Evolutionary conservation across 306 rosid species (phyloP).

Genomic region (Lagenaria siceraria): DNA sequence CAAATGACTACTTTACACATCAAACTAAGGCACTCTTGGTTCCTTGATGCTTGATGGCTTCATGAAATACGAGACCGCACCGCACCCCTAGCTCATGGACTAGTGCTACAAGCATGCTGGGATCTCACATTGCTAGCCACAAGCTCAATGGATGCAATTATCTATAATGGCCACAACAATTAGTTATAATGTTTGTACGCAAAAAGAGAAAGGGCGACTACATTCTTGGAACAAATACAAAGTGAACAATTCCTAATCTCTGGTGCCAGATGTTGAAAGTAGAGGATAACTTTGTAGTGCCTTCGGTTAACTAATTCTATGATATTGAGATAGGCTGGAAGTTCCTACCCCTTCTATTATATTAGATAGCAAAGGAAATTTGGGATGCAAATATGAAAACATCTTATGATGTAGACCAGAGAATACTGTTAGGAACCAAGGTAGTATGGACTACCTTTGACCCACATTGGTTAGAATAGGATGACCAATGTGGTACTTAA

Average conservation of each 20-base stretch:
- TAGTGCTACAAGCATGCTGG: not conserved
- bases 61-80: not conserved
- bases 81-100: not conserved
- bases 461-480: too few relatives aligned
- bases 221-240: not conserved
- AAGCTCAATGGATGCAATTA: not conserved
- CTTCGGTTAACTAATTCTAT: not conserved
- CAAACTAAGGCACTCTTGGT: not conserved
- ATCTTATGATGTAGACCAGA: not conserved
- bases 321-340: not conserved
- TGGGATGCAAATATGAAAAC: not conserved
- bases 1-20: not conserved
- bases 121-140: not conserved
- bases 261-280: not conserved
- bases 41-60: not conserved
- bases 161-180: not conserved
- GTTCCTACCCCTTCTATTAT: not conserved
- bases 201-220: not conserved
- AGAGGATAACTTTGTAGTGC: not conserved
- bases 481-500: too few relatives aligned
- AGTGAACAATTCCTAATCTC: not conserved
- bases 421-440: too few relatives aligned
- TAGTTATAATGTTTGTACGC: not conserved
- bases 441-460: too few relatives aligned
- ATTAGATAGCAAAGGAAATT: not conserved